A percentile compares a stretch with the other conserved stretches of the same genome.
phyloP scores from a whole-genome alignment of 1,139 yeast species.

The Candida sp. region DNA sequence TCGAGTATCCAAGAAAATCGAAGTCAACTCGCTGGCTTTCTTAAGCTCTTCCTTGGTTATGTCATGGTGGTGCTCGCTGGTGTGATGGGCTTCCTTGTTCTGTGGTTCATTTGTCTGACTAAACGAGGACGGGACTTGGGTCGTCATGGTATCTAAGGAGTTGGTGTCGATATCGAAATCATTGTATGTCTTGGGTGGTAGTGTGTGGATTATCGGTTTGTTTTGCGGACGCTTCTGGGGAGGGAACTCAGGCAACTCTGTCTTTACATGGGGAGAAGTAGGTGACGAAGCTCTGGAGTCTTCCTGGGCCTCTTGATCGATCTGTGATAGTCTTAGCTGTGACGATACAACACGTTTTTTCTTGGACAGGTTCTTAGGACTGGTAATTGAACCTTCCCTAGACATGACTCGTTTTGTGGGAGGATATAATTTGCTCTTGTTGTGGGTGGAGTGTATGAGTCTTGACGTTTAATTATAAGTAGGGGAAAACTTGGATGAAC shows the following conservation, averaged over 20 bases:
- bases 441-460: too few species aligned
- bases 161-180: slow-evolving; percentile 1
- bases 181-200: not conserved
- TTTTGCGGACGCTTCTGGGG: not conserved
- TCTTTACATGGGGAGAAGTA: not conserved
- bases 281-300: not conserved
- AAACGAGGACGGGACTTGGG: not conserved
- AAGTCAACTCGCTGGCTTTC: slow-evolving; percentile 48
- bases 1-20: slow-evolving; percentile 47
- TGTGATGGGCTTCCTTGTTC: too few species aligned
- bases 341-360: slow-evolving; percentile 5
- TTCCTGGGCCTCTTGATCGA: not conserved
- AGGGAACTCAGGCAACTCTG: not conserved
- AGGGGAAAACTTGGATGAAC: not conserved
- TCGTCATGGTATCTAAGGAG: not conserved
- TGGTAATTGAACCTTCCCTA: not conserved
- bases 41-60: slow-evolving; percentile 23
- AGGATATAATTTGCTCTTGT: too few species aligned
- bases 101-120: too few species aligned
- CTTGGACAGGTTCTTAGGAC: slow-evolving; percentile 1
- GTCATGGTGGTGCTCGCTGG: not conserved
- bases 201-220: not conserved
- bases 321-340: slow-evolving; percentile 9
- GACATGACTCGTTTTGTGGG: not conserved
- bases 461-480: too few species aligned